Evolutionary conservation across 2,329 filamentous ascomycete genomes (phyloP).

Genomic region (Fusarium sp.): DNA sequence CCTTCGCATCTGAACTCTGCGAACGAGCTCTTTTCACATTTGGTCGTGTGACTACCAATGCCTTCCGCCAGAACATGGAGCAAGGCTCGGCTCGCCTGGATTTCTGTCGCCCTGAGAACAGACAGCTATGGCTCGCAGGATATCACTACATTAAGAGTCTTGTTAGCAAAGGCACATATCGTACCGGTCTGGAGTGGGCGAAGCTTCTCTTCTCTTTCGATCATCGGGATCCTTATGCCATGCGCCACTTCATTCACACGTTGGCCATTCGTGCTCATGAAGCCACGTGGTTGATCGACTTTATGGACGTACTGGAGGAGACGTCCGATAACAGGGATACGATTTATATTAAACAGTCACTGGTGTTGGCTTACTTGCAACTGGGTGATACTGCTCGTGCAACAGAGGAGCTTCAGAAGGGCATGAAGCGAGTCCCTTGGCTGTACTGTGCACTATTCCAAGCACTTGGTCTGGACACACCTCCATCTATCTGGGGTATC

Average conservation of each 20-base stretch:
- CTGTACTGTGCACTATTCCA: constrained; percentile 84
- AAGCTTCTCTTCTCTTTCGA: constrained; percentile 85
- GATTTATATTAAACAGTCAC: constrained; percentile 81
- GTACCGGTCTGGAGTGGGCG: constrained; percentile 93
- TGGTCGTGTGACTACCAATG: constrained; percentile 86
- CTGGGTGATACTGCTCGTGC: constrained; percentile 75
- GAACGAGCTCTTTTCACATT: constrained; percentile 94
- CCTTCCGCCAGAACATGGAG: constrained; percentile 81
- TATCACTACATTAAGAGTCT: constrained; percentile 91
- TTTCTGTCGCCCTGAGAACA: constrained; percentile 86
- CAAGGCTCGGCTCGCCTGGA: constrained; percentile 84
- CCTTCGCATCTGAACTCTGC: constrained; percentile 86
- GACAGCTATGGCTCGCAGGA: constrained; percentile 91
- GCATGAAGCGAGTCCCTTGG: constrained; percentile 85
- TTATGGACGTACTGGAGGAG: constrained; percentile 65
- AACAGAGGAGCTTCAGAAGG: constrained; percentile 72
- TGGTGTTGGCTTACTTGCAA: constrained; percentile 81
- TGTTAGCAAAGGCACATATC: constrained; percentile 90
- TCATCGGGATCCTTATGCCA: constrained; percentile 83
- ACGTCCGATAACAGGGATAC: constrained; percentile 57
- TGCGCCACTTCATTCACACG: constrained; percentile 84
- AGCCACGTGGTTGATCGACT: constrained; percentile 79
- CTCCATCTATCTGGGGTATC: constrained; percentile 86
- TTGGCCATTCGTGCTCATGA: constrained; percentile 86
- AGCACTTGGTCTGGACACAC: constrained; percentile 81